phyloP scores from a whole-genome alignment of 1,284 basidiomycete genomes.

The Rhodotorula mucilaginosa region DNA sequence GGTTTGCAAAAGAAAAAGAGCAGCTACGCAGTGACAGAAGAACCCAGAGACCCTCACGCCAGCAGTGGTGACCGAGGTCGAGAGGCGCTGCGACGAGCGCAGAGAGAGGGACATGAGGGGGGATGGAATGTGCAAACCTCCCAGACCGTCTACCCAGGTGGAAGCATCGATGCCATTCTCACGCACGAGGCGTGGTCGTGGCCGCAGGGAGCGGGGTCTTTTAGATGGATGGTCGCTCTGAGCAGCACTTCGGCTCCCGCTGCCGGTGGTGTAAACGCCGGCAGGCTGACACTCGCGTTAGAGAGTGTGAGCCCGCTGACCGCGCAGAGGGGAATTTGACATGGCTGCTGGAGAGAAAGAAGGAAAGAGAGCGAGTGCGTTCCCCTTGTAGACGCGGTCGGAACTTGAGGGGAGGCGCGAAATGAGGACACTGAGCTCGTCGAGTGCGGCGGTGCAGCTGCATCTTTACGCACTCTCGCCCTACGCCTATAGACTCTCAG shows the following conservation, averaged over 20 bases:
- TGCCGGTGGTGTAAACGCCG: background rate
- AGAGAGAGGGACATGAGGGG: background rate
- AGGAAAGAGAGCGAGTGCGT: background rate
- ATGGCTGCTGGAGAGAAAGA: background rate
- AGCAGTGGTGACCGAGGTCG: background rate
- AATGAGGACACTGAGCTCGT: background rate
- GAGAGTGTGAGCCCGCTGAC: background rate
- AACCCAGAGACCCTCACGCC: too few relatives aligned
- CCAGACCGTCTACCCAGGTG: background rate
- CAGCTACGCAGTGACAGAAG: too few relatives aligned
- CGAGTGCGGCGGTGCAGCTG: background rate
- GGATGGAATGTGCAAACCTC: background rate
- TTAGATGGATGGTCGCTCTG: constrained; percentile 15
- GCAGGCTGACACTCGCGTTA: too few relatives aligned
- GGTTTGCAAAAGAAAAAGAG: too few relatives aligned
- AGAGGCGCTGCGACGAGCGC: background rate
- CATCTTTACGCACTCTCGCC: background rate
- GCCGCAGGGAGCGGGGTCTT: constrained; percentile 1
- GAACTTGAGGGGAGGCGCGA: background rate
- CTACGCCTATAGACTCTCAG: background rate
- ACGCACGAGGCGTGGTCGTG: background rate
- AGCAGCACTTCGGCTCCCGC: constrained; percentile 13
- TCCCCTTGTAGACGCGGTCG: too few relatives aligned
- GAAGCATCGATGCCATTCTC: background rate
- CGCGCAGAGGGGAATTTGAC: constrained; percentile 22